Base-by-base conservation (phyloP, 257 asterid species). In the Solanum rostratum region DNA sequence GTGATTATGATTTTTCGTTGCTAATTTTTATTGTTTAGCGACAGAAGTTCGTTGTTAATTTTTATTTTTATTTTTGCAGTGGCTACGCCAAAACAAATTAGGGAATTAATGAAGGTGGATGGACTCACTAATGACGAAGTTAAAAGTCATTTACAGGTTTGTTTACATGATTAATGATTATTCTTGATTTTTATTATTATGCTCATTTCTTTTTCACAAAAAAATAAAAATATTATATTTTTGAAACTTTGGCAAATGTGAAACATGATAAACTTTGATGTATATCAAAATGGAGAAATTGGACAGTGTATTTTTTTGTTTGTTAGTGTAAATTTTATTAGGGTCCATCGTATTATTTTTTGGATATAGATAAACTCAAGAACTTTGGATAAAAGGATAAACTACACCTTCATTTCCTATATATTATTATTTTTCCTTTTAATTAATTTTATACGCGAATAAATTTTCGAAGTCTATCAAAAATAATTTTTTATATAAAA, bases 91-190 rank as follows among this genome's bases (percentile, higher is more conserved):
- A 92, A 92, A 81, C 94, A 92, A 87, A 92, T 92, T 83, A 88
- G 94, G 89, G 96, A 91, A 79, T 70, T 92, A 79, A 92, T 92
- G 96, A 89, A 91, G 89, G 93, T 92, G 65, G 94, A 92, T 91
- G 96, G 96, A 39, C 93, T 92, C 49, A 91, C 96, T 50, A 92
- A 92, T 84, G 96, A 92, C 68, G 96, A 92, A 83, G 96, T 92
- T 79, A 92, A 92, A 81, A 92, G 96, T 84, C 96, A 92, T 89
- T 89, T 92, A 60, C 96, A 92, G 96, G 96, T 92, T 80, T 41
- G 88, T 89, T 10, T 33, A 30, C 57, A 30, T 71, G 62, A 80
- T 76, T 13, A 29, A 22, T 53, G 1, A 20, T 37, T 10, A 19
- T 57, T 85, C 62, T 12, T 20, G 54, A 71, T 8, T 41, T 70